Evolutionary conservation across 306 rosid species (phyloP).

Genomic region (Casuarina glauca): DNA sequence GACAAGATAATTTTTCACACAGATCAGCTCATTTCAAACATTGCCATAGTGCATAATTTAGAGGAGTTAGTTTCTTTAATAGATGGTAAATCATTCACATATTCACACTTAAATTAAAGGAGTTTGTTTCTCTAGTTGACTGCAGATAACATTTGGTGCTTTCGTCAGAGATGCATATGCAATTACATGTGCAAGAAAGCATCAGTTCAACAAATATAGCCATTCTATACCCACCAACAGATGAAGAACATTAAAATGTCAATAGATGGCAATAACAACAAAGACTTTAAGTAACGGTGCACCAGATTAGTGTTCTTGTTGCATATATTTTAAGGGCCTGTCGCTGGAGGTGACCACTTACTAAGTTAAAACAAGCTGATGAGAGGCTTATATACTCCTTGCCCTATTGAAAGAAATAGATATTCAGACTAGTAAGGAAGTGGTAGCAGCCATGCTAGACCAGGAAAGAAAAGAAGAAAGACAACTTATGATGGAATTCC

Average conservation of each 20-base stretch:
- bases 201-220: not conserved
- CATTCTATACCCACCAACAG: not conserved
- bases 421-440: not conserved
- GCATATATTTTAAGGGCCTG: not conserved
- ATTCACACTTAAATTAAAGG: not conserved
- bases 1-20: not conserved
- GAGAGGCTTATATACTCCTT: too few relatives aligned
- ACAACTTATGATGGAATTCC: not conserved
- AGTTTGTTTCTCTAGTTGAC: not conserved
- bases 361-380: too few relatives aligned
- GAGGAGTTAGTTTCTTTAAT: too few relatives aligned
- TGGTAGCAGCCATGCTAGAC: not conserved
- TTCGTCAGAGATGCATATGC: not conserved
- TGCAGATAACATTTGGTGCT: not conserved
- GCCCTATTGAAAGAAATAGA: too few relatives aligned
- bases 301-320: not conserved
- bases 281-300: too few relatives aligned
- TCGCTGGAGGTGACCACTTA: too few relatives aligned
- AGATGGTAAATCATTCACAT: not conserved
- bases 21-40: not conserved
- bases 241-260: not conserved
- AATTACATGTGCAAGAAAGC: not conserved
- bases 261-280: not conserved
- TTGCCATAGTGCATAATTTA: not conserved
- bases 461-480: not conserved